Evolutionary conservation across 345 rosid genomes (phyloP).

Genomic region (Mangifera indica): DNA sequence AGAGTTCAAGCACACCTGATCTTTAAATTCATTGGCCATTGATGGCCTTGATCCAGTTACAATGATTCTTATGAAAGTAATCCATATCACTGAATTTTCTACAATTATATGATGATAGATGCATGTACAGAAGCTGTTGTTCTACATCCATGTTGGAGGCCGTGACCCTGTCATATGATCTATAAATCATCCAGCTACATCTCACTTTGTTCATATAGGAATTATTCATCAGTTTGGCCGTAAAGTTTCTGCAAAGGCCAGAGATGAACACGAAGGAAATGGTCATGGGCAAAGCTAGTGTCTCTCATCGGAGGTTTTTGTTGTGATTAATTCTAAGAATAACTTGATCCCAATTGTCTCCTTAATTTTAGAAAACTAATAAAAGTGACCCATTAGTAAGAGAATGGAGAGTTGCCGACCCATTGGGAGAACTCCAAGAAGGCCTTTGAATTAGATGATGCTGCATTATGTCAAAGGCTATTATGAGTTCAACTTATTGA

Average conservation of each 20-base stretch:
- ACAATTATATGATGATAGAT: neutral
- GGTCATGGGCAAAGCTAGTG: neutral
- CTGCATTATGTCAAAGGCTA: constrained; percentile 10
- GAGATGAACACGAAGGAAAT: neutral
- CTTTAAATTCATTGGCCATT: neutral
- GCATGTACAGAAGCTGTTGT: neutral
- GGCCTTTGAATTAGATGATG: constrained; percentile 19
- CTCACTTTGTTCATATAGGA: neutral
- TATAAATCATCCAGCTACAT: neutral
- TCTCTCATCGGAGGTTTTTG: neutral
- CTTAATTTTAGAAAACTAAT: neutral
- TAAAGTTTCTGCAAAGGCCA: neutral
- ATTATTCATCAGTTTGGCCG: neutral
- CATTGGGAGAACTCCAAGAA: neutral
- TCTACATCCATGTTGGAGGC: neutral
- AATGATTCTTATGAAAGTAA: neutral
- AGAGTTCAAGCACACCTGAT: neutral
- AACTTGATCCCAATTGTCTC: neutral
- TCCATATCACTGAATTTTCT: neutral
- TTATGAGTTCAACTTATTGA: constrained; percentile 20
- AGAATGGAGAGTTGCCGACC: no score
- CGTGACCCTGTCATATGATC: neutral
- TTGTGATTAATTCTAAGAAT: neutral
- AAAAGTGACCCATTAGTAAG: neutral
- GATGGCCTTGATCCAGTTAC: neutral